Evolutionary conservation across 768 basidiomycete species (phyloP), one percentile per base, ranked within the genome.

Genomic region (Rhodosporidiobolus sp.): DNA sequence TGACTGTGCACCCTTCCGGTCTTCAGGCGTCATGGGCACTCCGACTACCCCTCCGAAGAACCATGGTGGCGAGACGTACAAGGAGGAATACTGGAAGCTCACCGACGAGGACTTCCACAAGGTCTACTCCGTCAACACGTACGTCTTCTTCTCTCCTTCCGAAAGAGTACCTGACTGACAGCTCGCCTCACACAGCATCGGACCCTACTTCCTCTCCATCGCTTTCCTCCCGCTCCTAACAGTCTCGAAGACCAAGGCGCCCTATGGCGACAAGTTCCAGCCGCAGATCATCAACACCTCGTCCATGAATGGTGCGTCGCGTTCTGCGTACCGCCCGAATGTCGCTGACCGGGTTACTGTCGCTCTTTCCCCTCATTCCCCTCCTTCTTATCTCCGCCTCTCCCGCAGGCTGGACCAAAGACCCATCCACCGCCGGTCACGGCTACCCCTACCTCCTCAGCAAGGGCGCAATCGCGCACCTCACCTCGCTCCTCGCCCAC

Each of bases 251-350:
- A 54, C 28, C 24, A 50, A 84, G 76, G 78, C 78, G 50, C 75
- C 76, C 4, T 75, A 78, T 56, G 78, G 76, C 35, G 64, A 76
- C 32, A 81, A 80, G 63, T 85, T 85, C 69, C 83, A 81, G 16
- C 84, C 84, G 3, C 84, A 85, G 76, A 79, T 86, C 38, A 78
- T 86, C 45, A 84, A 85, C 83, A 86, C 85, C 1, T 83, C 83
- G 60, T 84, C 84, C 61, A 85, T 85, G 84, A 85, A 85, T 67
- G 85, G 83, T 82, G 49, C 69, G 58, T 46, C 26, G 70, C 35
- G 20, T 43, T 35, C 4, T 22, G 2, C n/a, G n/a, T n/a, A n/a
- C n/a, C n/a, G n/a, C n/a, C n/a, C n/a, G n/a, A n/a, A n/a, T n/a
- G n/a, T n/a, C n/a, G n/a, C n/a, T n/a, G n/a, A n/a, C n/a, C n/a